Evolutionary conservation across 257 asterid genomes (phyloP), one percentile per base, ranked within the genome.

Genomic region (Apocynum venetum): DNA sequence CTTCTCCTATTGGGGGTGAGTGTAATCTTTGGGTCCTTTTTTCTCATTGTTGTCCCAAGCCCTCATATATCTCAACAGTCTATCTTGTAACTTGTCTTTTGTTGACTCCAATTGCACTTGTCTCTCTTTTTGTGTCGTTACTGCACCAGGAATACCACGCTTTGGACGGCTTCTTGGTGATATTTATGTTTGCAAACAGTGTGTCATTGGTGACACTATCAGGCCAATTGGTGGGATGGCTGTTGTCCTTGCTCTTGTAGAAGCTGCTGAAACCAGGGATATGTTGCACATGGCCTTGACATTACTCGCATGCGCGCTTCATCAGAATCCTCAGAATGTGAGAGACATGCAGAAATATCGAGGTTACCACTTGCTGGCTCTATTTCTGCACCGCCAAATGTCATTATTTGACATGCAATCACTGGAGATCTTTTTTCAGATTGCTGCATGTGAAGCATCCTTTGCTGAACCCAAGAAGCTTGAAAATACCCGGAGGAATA

Each of bases 391-490:
- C 79, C 94, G 95, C 75, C 88, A 90, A 82, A 96, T 96, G 98
- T 87, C 97, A 79, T 89, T 92, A 84, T 93, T 96, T 83, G 99
- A 96, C 86, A 91, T 96, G 98, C 97, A 93, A 79, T 91, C 97
- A 71, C 97, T 96, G 73, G 99, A 96, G 86, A 91, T 96, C 19
- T 96, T 96, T 88, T 96, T 96, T 86, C 94, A 93, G 78, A 96
- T 96, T 82, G 98, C 99, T 49, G 99, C 99, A 74, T 96, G 99
- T 79, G 98, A 96, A 87, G 98, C 99, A 67, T 96, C 98, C 66
- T 91, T 96, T 84, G 87, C 97, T 81, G 99, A 96, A 87, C 98
- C 97, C 71, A 93, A 87, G 82, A 91, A 84, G 84, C 57, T 74
- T 53, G 82, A 75, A 68, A 82, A 84, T 74, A 56, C 81, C 79